Percentiles rank a stretch among this genome's conserved stretches.
Evolutionary conservation across 768 basidiomycete genomes (phyloP).

Genomic region (Boletus patriciae): DNA sequence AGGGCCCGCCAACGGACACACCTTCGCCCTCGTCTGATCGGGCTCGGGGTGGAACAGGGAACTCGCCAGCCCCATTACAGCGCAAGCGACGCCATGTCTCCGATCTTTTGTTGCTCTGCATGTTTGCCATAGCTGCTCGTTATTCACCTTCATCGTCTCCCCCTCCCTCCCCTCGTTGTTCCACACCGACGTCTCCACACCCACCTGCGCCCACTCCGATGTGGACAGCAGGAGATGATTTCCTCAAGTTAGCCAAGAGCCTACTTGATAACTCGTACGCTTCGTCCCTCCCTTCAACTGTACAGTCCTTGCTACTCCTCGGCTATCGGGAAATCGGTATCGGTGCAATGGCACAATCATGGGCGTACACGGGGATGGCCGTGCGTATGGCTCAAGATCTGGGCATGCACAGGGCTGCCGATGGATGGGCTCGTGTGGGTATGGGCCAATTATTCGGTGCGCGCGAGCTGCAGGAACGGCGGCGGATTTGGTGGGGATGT

Average conservation of each 20-base stretch:
- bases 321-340: constrained; percentile 86
- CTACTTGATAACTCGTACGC: constrained; percentile 68
- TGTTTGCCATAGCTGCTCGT: constrained; percentile 81
- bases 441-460: constrained; percentile 58
- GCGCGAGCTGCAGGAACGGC: constrained; percentile 66
- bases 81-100: constrained; percentile 51
- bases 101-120: constrained; percentile 70
- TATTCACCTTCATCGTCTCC: constrained; percentile 43
- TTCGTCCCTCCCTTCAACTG: constrained; percentile 69
- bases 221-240: constrained; percentile 81
- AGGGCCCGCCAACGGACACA: constrained; percentile 29
- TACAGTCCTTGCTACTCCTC: constrained; percentile 77
- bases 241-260: constrained; percentile 63
- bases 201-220: constrained; percentile 55
- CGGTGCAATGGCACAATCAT: constrained; percentile 85
- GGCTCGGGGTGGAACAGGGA: constrained; percentile 15
- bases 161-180: constrained; percentile 31
- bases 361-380: constrained; percentile 85
- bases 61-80: constrained; percentile 38
- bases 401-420: constrained; percentile 79
- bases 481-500: constrained; percentile 77
- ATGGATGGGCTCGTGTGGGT: constrained; percentile 67
- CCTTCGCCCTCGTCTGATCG: constrained; percentile 32
- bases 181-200: constrained; percentile 30
- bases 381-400: constrained; percentile 92